phyloP scores from a whole-genome alignment of 371 early-diverging fungal species.

The Mortierella sp. region DNA sequence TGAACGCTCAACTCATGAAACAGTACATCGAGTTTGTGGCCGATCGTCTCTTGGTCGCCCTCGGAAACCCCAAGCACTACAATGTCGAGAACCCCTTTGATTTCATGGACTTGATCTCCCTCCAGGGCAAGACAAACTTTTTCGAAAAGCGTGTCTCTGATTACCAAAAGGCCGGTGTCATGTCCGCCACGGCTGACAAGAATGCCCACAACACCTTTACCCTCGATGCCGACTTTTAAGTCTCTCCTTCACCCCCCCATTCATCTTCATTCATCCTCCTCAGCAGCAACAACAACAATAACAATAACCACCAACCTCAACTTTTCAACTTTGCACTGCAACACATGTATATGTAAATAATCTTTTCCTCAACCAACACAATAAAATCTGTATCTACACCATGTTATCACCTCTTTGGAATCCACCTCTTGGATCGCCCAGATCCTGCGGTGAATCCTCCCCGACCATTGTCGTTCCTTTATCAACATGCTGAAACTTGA shows the following conservation, averaged over 20 bases:
- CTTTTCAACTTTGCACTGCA: too few species aligned
- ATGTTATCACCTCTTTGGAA: too few species aligned
- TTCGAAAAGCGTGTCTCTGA: constrained; percentile 99
- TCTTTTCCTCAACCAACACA: too few species aligned
- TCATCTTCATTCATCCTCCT: neutral
- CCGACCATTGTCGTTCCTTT: too few species aligned
- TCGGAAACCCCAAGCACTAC: constrained; percentile 92
- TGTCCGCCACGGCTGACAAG: constrained; percentile 64
- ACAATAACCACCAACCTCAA: too few species aligned
- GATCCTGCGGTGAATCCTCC: too few species aligned
- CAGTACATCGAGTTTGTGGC: constrained; percentile 99
- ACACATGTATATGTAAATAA: too few species aligned
- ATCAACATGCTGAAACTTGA: too few species aligned
- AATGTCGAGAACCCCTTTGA: constrained; percentile 98
- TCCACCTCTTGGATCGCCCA: too few species aligned
- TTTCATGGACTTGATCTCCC: constrained; percentile 99
- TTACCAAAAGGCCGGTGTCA: constrained; percentile 98
- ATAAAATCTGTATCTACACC: too few species aligned
- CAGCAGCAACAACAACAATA: neutral
- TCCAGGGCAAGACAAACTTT: constrained; percentile 99
- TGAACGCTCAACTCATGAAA: constrained; percentile 98
- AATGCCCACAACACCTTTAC: constrained; percentile 79
- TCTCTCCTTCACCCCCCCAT: neutral
- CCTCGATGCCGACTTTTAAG: constrained; percentile 86
- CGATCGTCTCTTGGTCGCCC: constrained; percentile 94